These are phyloP conservation scores for Lophiostoma macrostomum DNA, from an alignment of 495 filamentous ascomycete genomes.

Conservation along the genomic window DNA sequence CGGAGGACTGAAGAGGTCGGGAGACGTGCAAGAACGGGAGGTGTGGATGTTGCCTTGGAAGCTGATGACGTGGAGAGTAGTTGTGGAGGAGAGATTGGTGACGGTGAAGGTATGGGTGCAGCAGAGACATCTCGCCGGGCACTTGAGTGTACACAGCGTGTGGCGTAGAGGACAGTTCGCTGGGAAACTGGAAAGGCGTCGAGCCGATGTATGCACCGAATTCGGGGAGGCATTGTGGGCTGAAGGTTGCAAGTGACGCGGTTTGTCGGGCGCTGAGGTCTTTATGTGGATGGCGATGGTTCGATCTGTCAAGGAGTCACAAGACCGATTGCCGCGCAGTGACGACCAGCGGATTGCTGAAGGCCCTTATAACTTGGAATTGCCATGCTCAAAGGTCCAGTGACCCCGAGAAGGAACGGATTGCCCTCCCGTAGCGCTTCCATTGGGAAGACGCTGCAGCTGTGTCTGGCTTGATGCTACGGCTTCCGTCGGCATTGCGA, in stretches of 20 bases:
- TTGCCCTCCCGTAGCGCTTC: no score
- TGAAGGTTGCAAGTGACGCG: neutral
- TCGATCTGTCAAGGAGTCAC: neutral
- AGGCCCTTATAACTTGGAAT: no score
- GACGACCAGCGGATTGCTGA: no score
- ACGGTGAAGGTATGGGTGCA: neutral
- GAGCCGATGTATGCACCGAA: neutral
- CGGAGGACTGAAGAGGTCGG: slow-evolving; percentile 72
- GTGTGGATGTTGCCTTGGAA: neutral
- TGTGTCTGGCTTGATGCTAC: no score
- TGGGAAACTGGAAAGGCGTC: neutral
- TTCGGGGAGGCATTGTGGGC: slow-evolving; percentile 3
- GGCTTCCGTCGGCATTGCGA: no score
- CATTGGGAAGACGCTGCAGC: no score
- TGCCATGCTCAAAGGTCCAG: no score
- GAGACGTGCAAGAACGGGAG: slow-evolving; percentile 39
- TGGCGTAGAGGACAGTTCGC: slow-evolving; percentile 7
- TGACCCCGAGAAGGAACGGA: no score
- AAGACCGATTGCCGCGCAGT: no score
- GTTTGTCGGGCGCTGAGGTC: neutral
- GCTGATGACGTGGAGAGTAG: neutral
- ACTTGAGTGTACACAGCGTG: slow-evolving; percentile 22
- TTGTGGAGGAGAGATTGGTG: neutral
- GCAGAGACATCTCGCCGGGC: slow-evolving; percentile 21
- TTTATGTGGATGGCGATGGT: neutral